A percentile compares a stretch with the other conserved stretches of the same genome.
Conservation (phyloP, 805 yeast species). For the Zygosaccharomyces siamensis region DNA sequence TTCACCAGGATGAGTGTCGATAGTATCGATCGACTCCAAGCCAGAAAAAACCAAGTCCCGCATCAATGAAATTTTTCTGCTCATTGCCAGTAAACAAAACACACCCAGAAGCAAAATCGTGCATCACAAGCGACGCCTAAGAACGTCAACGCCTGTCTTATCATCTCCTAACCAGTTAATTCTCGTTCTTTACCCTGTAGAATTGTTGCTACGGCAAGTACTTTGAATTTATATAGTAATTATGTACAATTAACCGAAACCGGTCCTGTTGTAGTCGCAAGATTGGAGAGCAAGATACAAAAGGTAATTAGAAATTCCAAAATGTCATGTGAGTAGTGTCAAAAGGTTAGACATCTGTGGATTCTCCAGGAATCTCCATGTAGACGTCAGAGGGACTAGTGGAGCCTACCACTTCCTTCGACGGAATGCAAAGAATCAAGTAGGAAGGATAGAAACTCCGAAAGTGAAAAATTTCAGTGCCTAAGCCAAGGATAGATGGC, state of each 20-base stretch:
- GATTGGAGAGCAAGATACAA: not conserved
- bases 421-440: not conserved
- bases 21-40: not conserved
- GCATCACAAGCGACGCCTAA: not conserved
- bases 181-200: not conserved
- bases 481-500: not conserved
- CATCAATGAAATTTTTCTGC: not conserved
- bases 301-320: too few relatives aligned
- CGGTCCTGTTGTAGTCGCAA: constrained; percentile 2
- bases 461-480: not conserved
- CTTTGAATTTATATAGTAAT: not conserved
- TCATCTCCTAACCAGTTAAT: not conserved
- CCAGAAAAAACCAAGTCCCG: not conserved
- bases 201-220: constrained; percentile 6
- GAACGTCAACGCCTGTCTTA: not conserved
- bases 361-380: too few relatives aligned
- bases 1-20: not conserved
- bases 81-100: not conserved
- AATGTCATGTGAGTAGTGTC: too few relatives aligned
- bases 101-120: not conserved
- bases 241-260: not conserved
- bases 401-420: not conserved
- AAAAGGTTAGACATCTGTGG: too few relatives aligned
- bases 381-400: too few relatives aligned
- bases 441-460: not conserved